phyloP scores from a whole-genome alignment of 2,329 filamentous ascomycete genomes.

The Didymellaceae sp. region DNA sequence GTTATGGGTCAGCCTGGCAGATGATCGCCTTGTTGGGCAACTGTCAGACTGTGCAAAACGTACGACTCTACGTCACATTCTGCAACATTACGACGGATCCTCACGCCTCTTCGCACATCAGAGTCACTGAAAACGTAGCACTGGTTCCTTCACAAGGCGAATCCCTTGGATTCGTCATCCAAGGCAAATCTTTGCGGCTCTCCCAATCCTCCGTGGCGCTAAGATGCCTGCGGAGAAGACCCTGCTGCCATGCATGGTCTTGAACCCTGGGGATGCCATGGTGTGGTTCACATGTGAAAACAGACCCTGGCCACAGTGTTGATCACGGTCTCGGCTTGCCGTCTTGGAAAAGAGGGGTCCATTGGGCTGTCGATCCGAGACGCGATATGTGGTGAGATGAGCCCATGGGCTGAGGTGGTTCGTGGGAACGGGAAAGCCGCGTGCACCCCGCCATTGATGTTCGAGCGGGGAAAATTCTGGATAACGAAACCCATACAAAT shows the following conservation, averaged over 20 bases:
- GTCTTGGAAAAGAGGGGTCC: slow-evolving; percentile 16
- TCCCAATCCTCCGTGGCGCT: slow-evolving; percentile 5
- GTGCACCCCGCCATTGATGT: slow-evolving; percentile 9
- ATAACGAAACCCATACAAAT: background rate
- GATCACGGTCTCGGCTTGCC: slow-evolving; percentile 14
- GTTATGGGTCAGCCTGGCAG: background rate
- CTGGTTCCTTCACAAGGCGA: background rate
- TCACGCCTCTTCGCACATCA: background rate
- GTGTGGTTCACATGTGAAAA: slow-evolving; percentile 13
- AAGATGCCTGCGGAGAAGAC: background rate
- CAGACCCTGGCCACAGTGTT: slow-evolving; percentile 7
- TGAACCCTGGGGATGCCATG: background rate
- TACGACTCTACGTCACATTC: background rate
- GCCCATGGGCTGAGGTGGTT: slow-evolving; percentile 12
- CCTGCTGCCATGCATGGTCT: slow-evolving; percentile 1
- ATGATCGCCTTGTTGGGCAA: slow-evolving; percentile 1
- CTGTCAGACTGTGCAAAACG: background rate
- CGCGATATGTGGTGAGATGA: slow-evolving; percentile 8
- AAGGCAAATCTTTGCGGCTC: slow-evolving; percentile 18
- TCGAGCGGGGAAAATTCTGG: slow-evolving; percentile 1
- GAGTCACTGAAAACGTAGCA: slow-evolving; percentile 1
- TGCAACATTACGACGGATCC: slow-evolving; percentile 3
- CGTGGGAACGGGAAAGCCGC: background rate
- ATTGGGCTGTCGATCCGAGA: slow-evolving; percentile 11
- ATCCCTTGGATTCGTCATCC: background rate